Conservation (phyloP, 208 protist genomes). For the Herpetomonas samuelpessoai region DNA sequence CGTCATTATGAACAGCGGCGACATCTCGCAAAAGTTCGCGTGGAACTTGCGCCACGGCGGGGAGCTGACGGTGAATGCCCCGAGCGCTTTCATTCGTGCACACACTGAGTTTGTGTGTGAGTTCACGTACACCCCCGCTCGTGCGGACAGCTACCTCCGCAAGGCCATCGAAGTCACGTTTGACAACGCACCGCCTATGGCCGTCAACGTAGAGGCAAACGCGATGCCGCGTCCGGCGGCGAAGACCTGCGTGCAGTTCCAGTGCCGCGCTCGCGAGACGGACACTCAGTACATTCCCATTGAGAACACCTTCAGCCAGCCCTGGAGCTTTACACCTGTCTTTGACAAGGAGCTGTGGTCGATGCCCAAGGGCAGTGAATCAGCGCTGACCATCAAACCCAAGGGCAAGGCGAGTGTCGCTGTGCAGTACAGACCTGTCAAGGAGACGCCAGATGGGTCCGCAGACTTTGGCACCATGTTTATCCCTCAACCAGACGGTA, state of each 20-base stretch:
- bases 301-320: conserved; percentile 68
- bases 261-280: conserved; percentile 74
- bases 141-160: conserved; percentile 27
- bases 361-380: conserved; percentile 27
- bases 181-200: conserved; percentile 69
- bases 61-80: conserved; percentile 82
- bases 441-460: conserved; percentile 40
- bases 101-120: conserved; percentile 90
- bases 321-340: conserved; percentile 86
- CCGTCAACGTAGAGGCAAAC: conserved; percentile 84
- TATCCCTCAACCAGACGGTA: conserved; percentile 92
- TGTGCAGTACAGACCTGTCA: conserved; percentile 89
- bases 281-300: conserved; percentile 65
- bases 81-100: conserved; percentile 78
- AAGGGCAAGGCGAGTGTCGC: conserved; percentile 46
- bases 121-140: conserved; percentile 84
- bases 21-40: conserved; percentile 92
- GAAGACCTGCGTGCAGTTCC: conserved; percentile 75
- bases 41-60: conserved; percentile 58
- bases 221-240: conserved; percentile 64
- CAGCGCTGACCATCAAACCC: conserved; percentile 77
- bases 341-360: conserved; percentile 83
- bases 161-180: conserved; percentile 42
- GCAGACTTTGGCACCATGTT: conserved; percentile 85
- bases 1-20: conserved; percentile 95